Evolutionary conservation across 306 rosid genomes (phyloP).

Genomic region (Canavalia gladiata): DNA sequence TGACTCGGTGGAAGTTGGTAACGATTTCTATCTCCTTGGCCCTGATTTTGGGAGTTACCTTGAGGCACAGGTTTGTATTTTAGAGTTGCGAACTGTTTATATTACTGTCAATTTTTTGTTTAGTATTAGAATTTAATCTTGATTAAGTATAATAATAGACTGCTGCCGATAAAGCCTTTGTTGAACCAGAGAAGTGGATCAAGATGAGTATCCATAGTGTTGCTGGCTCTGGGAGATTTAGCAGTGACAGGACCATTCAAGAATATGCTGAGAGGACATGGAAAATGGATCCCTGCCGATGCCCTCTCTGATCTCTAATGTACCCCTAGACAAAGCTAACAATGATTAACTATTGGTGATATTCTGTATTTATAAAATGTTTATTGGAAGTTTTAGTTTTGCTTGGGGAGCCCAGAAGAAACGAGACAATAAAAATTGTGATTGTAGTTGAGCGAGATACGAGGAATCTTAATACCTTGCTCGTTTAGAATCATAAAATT

Average conservation of each 20-base stretch:
- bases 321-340: constrained; percentile 19
- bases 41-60: constrained; percentile 76
- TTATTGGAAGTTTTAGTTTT: not conserved
- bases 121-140: constrained; percentile 8
- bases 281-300: constrained; percentile 77
- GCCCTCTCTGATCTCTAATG: constrained; percentile 59
- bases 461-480: constrained; percentile 12
- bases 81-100: constrained; percentile 9
- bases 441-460: not conserved
- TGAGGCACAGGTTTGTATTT: constrained; percentile 65
- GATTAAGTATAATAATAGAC: constrained; percentile 56
- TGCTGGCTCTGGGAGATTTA: constrained; percentile 77
- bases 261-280: constrained; percentile 74
- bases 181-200: constrained; percentile 70
- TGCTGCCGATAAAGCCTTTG: constrained; percentile 75
- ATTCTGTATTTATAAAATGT: constrained; percentile 7
- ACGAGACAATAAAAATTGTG: constrained; percentile 9
- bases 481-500: constrained; percentile 16
- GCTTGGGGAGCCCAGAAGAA: constrained; percentile 4
- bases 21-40: constrained; percentile 71
- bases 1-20: constrained; percentile 65
- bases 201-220: constrained; percentile 76
- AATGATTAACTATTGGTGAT: not conserved
- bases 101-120: not conserved
- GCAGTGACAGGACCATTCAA: constrained; percentile 77